Base-by-base conservation (phyloP, 2,329 filamentous ascomycete genomes). In the Alternaria infectoria region DNA sequence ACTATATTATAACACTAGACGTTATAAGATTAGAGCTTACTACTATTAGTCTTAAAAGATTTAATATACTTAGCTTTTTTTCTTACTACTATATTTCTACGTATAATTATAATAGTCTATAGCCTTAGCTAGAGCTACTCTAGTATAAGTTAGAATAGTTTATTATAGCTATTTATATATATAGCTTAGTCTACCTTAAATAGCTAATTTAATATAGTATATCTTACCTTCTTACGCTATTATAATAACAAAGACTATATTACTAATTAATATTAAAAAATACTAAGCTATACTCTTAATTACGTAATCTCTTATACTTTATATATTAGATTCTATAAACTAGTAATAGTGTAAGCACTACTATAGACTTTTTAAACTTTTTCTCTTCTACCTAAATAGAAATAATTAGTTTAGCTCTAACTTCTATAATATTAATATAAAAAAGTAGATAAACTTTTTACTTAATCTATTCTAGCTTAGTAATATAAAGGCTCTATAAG, bases 281-380 rank as follows among this genome's bases (percentile, higher is more conserved):
- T 8, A 36, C 30, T 11, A 43, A 46, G 44, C 21, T 11, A 23
- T 46, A 11, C 44, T 19, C 4, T 46, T 11, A 46, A 46, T 46
- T 11, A 46, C 2, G 2, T 11, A 23, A 46, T 46, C 21, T 46
- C 21, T 46, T 23, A 23, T 46, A 46, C 17, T 19, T 11, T 11
- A 46, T 8, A 46, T 11, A 46, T 46, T 11, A 46, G 47, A 50
- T 25, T 43, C 17, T n/a, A 28, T n/a, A 32, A 30, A 17, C 21
- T 54, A 26, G 43, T 61, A 66, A 46, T 6, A 52, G 30, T 30
- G 32, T 25, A 12, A 63, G 25, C 25, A 57, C 17, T 49, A 59
- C n/a, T 44, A 6, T 15, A 54, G 66, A 21, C 58, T 68, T 6
- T 66, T 60, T 19, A 68, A 62, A 25, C 66, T 66, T 6, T n/a